A percentile compares a stretch with the other conserved stretches of the same genome.
phyloP scores from a whole-genome alignment of 192 early-diverging fungal genomes.

The Podila verticillata region DNA sequence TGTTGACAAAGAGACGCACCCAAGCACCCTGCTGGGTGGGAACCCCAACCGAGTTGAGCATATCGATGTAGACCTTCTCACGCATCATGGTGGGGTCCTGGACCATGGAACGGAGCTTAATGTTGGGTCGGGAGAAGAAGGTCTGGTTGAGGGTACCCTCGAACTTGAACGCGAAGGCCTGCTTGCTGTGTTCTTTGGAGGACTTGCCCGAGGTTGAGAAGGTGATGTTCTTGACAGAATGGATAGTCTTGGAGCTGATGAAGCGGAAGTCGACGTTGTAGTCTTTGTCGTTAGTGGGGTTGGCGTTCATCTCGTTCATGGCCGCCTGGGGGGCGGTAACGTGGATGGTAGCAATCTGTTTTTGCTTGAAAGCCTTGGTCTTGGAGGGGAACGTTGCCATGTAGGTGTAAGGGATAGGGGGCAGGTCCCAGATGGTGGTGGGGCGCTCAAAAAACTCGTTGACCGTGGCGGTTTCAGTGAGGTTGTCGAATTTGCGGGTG shows the following conservation, averaged over 20 bases:
- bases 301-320: constrained; percentile 32
- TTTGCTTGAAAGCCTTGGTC: constrained; percentile 51
- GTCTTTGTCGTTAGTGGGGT: constrained; percentile 28
- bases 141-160: constrained; percentile 30
- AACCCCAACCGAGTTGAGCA: constrained; percentile 42
- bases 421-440: constrained; percentile 49
- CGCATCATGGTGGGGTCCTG: constrained; percentile 53
- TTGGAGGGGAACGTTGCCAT: constrained; percentile 52
- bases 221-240: constrained; percentile 34
- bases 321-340: constrained; percentile 27
- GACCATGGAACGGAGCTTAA: constrained; percentile 46
- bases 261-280: constrained; percentile 47
- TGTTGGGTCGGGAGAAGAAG: constrained; percentile 37
- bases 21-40: constrained; percentile 51
- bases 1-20: constrained; percentile 54
- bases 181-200: constrained; percentile 53
- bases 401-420: constrained; percentile 58
- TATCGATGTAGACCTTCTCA: constrained; percentile 56
- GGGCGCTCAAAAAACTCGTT: constrained; percentile 62
- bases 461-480: constrained; percentile 12
- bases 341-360: constrained; percentile 58
- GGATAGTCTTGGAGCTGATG: constrained; percentile 45
- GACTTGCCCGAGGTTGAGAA: constrained; percentile 52
- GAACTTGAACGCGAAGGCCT: constrained; percentile 54
- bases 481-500: constrained; percentile 8